phyloP scores from a whole-genome alignment of 495 filamentous ascomycete species.

The Aspergillus leporis region DNA sequence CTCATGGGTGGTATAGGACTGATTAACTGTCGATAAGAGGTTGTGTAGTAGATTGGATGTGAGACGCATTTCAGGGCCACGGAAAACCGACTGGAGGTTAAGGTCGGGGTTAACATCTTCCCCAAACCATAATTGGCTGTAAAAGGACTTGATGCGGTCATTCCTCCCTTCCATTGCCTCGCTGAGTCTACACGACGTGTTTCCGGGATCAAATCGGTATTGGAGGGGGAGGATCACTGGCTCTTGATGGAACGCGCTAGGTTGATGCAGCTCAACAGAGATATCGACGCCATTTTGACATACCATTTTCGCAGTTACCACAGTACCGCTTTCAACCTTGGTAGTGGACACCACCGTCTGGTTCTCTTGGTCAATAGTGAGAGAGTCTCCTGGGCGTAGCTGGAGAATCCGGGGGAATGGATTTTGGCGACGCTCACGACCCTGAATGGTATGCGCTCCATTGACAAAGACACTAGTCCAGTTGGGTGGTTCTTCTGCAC shows the following conservation, averaged over 20 bases:
- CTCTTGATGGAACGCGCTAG: not conserved
- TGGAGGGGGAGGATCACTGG: not conserved
- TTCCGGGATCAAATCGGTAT: not conserved
- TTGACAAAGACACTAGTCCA: conserved; percentile 92
- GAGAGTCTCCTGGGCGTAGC: too few species aligned
- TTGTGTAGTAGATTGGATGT: not conserved
- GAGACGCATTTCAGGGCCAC: not conserved
- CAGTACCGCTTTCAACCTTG: too few species aligned
- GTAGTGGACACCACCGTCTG: too few species aligned
- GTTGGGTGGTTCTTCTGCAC: conserved; percentile 86
- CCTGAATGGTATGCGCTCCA: conserved; percentile 74
- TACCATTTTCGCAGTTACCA: not conserved
- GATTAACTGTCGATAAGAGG: not conserved
- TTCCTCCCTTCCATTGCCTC: too few species aligned
- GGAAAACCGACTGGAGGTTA: not conserved
- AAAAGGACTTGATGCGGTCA: not conserved
- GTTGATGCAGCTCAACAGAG: not conserved
- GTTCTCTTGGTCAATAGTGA: too few species aligned
- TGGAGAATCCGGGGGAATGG: conserved; percentile 65
- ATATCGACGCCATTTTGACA: not conserved
- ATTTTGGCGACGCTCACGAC: conserved; percentile 44
- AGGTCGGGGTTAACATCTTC: not conserved
- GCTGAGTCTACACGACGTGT: too few species aligned
- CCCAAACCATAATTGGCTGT: not conserved
- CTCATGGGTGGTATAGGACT: not conserved